Evolutionary conservation across 1,284 basidiomycete genomes (phyloP), one percentile per base, ranked within the genome.

Genomic region (Mixia osmundae): DNA sequence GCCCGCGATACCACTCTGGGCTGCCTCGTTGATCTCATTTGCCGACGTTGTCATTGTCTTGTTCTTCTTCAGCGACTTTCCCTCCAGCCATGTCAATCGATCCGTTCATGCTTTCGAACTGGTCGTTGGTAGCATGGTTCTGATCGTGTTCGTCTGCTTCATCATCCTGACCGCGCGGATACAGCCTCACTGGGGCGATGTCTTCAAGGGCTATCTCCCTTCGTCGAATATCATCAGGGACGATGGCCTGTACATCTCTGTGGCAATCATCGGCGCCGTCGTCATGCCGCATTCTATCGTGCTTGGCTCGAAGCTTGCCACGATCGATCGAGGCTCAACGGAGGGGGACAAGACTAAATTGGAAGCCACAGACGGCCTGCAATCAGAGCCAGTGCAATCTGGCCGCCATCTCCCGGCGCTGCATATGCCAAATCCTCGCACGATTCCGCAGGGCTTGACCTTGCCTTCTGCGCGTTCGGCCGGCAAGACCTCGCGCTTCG

Each of bases 261-360:
- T 67, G 19, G 65, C 64, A 18, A 73, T 80, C 40, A 53, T 79
- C 9, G 77, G 78, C 15, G 76, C 77, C 2, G 82, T 77, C 0
- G 70, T 79, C 29, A 83, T 65, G 85, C 85, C 87, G 0, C 87
- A 94, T 54, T 74, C 76, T 30, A 64, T 94, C 16, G 87, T 82
- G 60, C 63, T 94, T 5, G 85, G 83, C 8, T 82, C 77, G 3
- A 70, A 75, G 25, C 65, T 89, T 14, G 74, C 78, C 3, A 78
- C 76, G 0, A 72, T 83, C 50, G 72, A 83, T 44, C 62, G 82
- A 35, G 51, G 62, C 9, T 48, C 29, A 4, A 45, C 42, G 1
- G 40, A 41, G 9, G 39, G 39, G 4, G 42, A 46, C 16, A 40
- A 40, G n/a, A n/a, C n/a, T n/a, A n/a, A n/a, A n/a, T n/a, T n/a